phyloP scores from a whole-genome alignment of 108 stramenopile genomes.

The Cyclotella kingstonii region DNA sequence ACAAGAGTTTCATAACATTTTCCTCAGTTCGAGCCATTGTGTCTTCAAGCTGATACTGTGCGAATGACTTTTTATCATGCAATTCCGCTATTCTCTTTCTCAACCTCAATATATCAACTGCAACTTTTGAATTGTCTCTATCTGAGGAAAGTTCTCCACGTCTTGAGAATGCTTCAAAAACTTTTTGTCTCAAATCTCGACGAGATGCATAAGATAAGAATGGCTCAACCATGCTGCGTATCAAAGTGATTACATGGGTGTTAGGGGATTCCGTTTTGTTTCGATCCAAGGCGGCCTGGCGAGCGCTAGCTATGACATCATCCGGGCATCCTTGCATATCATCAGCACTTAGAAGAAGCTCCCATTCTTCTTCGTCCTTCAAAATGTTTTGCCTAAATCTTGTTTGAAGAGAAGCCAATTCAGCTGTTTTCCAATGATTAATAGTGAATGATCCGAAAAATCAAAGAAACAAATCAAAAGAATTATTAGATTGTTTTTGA shows the following conservation, averaged over 20 bases:
- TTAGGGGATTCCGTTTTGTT: constrained; percentile 45
- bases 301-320: constrained; percentile 58
- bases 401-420: constrained; percentile 63
- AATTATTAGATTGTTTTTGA: too few species aligned
- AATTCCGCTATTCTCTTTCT: constrained; percentile 57
- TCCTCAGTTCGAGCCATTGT: constrained; percentile 79
- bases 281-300: constrained; percentile 63
- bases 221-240: constrained; percentile 71
- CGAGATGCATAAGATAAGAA: constrained; percentile 59
- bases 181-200: constrained; percentile 60
- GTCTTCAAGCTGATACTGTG: constrained; percentile 69
- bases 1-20: constrained; percentile 57
- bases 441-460: too few species aligned
- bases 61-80: constrained; percentile 58
- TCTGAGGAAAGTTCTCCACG: constrained; percentile 60
- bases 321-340: constrained; percentile 69
- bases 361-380: constrained; percentile 71
- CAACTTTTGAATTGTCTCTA: constrained; percentile 64
- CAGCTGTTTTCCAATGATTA: constrained; percentile 28
- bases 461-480: too few species aligned
- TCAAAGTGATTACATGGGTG: constrained; percentile 68
- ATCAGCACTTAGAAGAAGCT: constrained; percentile 47
- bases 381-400: constrained; percentile 72
- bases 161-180: constrained; percentile 58
- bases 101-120: constrained; percentile 56